A percentile compares a stretch with the other conserved stretches of the same genome.
Conservation (phyloP, 768 basidiomycete species). For the Pilatotrama ljubarskyi region DNA sequence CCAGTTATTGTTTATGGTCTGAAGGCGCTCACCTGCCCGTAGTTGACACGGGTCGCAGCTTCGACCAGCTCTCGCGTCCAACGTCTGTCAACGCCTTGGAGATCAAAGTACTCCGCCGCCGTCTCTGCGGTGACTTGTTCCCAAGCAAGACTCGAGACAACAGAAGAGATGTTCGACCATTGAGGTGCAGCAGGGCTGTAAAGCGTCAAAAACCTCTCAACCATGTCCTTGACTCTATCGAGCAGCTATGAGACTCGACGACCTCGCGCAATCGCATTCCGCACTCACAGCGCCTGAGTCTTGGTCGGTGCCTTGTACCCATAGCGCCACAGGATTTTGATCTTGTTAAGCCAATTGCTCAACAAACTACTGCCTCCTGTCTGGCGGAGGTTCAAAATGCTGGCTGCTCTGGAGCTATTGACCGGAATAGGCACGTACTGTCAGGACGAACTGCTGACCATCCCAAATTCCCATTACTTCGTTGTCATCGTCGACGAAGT, state of each 20-base stretch:
- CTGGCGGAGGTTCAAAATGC: constrained; percentile 23
- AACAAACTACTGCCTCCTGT: constrained; percentile 35
- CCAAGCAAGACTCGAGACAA: constrained; percentile 58
- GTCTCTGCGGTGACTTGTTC: constrained; percentile 48
- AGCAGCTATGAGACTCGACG: not conserved
- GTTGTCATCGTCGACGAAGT: constrained; percentile 49
- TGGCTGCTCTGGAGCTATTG: not conserved
- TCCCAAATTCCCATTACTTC: constrained; percentile 77
- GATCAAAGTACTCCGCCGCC: constrained; percentile 55
- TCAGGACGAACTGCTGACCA: constrained; percentile 67
- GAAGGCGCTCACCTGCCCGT: constrained; percentile 57
- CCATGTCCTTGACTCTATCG: constrained; percentile 54
- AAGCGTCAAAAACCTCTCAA: constrained; percentile 52
- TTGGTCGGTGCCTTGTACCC: constrained; percentile 61
- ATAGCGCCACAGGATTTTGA: constrained; percentile 78
- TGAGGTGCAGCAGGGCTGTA: constrained; percentile 56
- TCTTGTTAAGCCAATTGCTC: constrained; percentile 65
- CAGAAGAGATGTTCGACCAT: constrained; percentile 61
- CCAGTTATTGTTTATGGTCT: not conserved
- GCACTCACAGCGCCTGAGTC: constrained; percentile 53
- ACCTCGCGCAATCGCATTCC: no score
- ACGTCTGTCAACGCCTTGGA: constrained; percentile 52
- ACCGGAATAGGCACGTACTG: constrained; percentile 42
- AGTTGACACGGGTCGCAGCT: constrained; percentile 80
- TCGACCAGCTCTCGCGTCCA: constrained; percentile 78